phyloP scores from a whole-genome alignment of 345 rosid species.

The Euclidium syriacum region DNA sequence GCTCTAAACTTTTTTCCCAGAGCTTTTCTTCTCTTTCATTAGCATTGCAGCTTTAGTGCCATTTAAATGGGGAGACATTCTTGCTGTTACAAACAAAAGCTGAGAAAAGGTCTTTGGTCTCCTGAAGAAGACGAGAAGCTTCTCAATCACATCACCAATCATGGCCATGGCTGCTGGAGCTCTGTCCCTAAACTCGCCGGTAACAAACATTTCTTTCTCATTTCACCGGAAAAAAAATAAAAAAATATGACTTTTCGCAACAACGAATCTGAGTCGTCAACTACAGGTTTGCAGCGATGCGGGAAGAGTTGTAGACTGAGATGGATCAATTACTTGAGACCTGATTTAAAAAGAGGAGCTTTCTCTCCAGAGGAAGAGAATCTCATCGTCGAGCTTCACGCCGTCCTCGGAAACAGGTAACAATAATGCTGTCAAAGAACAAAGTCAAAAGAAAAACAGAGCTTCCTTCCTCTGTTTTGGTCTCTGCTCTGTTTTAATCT shows the following conservation, averaged over 20 bases:
- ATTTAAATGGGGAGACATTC: slow-evolving; percentile 75
- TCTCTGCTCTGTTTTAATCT: slow-evolving; percentile 3
- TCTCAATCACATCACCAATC: slow-evolving; percentile 56
- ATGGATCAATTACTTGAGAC: slow-evolving; percentile 86
- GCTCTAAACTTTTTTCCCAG: slow-evolving; percentile 1
- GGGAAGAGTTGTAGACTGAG: slow-evolving; percentile 81
- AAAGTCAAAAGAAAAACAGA: neutral
- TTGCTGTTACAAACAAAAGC: slow-evolving; percentile 73
- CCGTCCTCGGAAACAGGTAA: slow-evolving; percentile 71
- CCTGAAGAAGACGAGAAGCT: slow-evolving; percentile 91
- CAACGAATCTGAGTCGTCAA: neutral
- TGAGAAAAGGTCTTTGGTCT: slow-evolving; percentile 85
- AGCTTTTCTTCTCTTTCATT: slow-evolving; percentile 10
- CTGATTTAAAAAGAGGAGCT: slow-evolving; percentile 87
- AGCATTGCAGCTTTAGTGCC: slow-evolving; percentile 17
- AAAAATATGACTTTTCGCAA: neutral
- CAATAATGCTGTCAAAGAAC: neutral
- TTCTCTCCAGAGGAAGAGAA: slow-evolving; percentile 74
- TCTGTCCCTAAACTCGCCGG: slow-evolving; percentile 86
- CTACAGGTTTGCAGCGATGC: slow-evolving; percentile 66
- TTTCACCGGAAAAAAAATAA: neutral
- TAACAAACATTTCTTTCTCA: slow-evolving; percentile 7
- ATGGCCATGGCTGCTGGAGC: slow-evolving; percentile 88
- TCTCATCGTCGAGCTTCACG: slow-evolving; percentile 69
- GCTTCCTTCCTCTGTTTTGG: neutral